Evolutionary conservation across 2,329 filamentous ascomycete species (phyloP).

Genomic region (Penicillium italicum): DNA sequence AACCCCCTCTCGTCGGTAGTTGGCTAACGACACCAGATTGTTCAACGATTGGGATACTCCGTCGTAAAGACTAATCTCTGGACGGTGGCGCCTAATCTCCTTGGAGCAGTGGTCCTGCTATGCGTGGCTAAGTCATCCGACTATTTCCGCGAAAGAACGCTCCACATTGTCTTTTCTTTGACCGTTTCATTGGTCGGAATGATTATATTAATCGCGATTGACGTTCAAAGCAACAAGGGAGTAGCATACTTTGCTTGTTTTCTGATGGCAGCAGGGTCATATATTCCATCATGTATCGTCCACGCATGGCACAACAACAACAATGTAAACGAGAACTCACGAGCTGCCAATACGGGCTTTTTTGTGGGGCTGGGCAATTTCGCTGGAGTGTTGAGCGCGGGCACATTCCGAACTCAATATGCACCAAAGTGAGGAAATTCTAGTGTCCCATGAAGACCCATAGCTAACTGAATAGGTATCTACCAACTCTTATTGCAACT

Average conservation of each 20-base stretch:
- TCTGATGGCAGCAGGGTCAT: conserved; percentile 44
- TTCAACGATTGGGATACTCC: conserved; percentile 45
- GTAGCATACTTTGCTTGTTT: conserved; percentile 53
- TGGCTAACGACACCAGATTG: conserved; percentile 30
- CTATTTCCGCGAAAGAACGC: conserved; percentile 45
- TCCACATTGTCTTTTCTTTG: conserved; percentile 45
- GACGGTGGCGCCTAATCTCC: conserved; percentile 49
- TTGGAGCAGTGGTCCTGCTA: conserved; percentile 47
- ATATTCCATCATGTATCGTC: conserved; percentile 48
- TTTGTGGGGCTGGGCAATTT: conserved; percentile 50
- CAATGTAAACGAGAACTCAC: conserved; percentile 49
- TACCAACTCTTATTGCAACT: conserved; percentile 47
- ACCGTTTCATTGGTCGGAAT: conserved; percentile 44
- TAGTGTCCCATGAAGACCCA: accelerated
- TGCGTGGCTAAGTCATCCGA: conserved; percentile 46
- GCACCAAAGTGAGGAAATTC: conserved; percentile 38
- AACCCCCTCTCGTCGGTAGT: too few relatives aligned
- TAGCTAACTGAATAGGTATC: conserved; percentile 30
- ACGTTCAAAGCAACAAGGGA: conserved; percentile 41
- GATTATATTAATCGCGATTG: conserved; percentile 45
- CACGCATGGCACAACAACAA: conserved; percentile 54
- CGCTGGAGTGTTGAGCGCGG: conserved; percentile 45
- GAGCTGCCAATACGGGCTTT: conserved; percentile 49
- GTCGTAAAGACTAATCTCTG: conserved; percentile 49
- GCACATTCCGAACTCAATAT: conserved; percentile 48